These are phyloP conservation scores for Hypocrella siamensis DNA, from an alignment of 2,329 filamentous ascomycete genomes.

Conservation along the genomic window DNA sequence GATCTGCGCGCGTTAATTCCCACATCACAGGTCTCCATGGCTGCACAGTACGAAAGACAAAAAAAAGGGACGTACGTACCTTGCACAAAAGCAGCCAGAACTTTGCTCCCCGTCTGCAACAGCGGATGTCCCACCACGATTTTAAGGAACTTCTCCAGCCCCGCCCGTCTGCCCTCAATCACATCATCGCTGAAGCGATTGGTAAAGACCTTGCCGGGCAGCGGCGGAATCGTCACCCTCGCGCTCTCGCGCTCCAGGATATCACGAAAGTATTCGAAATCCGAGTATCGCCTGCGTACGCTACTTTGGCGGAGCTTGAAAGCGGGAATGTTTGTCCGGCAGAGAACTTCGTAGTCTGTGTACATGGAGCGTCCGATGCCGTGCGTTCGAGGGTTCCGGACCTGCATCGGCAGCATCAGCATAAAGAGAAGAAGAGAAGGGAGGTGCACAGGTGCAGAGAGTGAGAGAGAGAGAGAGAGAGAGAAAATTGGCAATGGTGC, in stretches of 20 bases:
- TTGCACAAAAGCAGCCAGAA: conserved; percentile 90
- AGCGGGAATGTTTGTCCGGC: conserved; percentile 94
- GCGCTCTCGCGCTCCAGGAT: conserved; percentile 92
- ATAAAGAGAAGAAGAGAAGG: no score
- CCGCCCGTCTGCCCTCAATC: conserved; percentile 84
- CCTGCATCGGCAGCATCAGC: no score
- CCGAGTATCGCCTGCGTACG: conserved; percentile 87
- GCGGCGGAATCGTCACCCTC: conserved; percentile 83
- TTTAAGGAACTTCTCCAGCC: conserved; percentile 88
- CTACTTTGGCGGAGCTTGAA: conserved; percentile 87
- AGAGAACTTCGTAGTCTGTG: conserved; percentile 96
- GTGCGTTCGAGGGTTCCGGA: conserved; percentile 84
- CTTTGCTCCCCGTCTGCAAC: conserved; percentile 93
- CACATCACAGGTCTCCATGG: not conserved
- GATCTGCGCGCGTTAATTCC: conserved; percentile 33
- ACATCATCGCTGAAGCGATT: conserved; percentile 97
- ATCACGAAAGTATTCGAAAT: conserved; percentile 98
- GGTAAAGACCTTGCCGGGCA: conserved; percentile 95
- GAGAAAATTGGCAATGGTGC: no score
- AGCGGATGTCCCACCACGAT: conserved; percentile 95
- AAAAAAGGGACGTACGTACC: conserved; percentile 35
- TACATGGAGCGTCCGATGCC: conserved; percentile 94
- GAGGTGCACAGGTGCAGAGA: no score
- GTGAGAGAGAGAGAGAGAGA: no score
- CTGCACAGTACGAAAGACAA: not conserved